These are phyloP conservation scores for Monilinia fructigena DNA, from an alignment of 2,329 filamentous ascomycete species.

Conservation along the genomic window DNA sequence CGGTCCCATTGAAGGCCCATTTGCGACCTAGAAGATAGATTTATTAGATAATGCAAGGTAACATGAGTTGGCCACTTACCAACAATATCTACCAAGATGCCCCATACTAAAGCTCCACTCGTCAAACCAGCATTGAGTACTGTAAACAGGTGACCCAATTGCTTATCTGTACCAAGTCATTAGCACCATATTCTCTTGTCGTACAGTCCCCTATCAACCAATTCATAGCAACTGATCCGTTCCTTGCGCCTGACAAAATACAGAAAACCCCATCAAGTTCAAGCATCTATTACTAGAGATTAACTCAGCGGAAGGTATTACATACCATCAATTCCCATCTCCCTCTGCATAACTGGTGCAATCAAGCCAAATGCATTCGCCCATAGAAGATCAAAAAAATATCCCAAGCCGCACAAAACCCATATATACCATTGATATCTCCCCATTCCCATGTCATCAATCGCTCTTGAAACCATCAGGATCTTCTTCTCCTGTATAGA, in stretches of 20 bases:
- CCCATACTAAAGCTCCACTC: conserved; percentile 33
- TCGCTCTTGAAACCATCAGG: conserved; percentile 26
- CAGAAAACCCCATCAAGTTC: not conserved
- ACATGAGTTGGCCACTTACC: conserved; percentile 22
- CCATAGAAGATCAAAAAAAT: conserved; percentile 36
- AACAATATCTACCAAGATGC: conserved; percentile 33
- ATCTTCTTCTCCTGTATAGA: conserved; percentile 28
- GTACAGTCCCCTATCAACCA: conserved; percentile 6
- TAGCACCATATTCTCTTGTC: conserved; percentile 4
- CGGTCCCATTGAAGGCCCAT: conserved; percentile 35
- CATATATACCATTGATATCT: conserved; percentile 37
- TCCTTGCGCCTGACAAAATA: not conserved
- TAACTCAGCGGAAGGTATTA: not conserved
- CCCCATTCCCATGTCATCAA: conserved; percentile 34
- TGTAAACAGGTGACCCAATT: conserved; percentile 31
- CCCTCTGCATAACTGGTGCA: conserved; percentile 30
- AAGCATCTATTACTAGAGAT: not conserved
- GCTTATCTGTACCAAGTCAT: conserved; percentile 18
- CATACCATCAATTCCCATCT: conserved; percentile 30
- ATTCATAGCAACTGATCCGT: not conserved
- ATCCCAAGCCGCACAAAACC: conserved; percentile 35
- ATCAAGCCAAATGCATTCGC: conserved; percentile 35
- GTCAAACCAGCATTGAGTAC: conserved; percentile 30
- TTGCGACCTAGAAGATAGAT: conserved; percentile 26
- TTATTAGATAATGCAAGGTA: conserved; percentile 1